Evolutionary conservation across 495 filamentous ascomycete species (phyloP).

Genomic region (Penicillium nucicola): DNA sequence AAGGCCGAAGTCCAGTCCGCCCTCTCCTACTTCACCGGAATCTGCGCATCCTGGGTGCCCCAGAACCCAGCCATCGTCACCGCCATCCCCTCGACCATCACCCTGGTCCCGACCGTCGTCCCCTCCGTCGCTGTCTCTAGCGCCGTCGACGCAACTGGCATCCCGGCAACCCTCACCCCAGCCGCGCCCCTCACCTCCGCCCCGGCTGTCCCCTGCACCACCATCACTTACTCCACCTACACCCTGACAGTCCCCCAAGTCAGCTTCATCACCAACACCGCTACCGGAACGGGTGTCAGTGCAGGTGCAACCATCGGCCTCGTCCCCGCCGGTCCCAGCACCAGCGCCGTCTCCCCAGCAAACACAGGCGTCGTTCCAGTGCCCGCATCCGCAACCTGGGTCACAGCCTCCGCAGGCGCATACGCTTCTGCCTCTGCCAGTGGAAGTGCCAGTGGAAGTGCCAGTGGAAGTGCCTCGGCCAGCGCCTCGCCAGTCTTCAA

Average conservation of each 20-base stretch:
- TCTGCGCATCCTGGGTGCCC: constrained; percentile 74
- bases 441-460: constrained; percentile 13
- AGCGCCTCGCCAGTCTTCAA: constrained; percentile 18
- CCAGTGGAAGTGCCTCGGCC: constrained; percentile 12
- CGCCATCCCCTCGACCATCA: constrained; percentile 59
- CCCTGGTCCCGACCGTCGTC: constrained; percentile 44
- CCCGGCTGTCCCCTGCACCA: constrained; percentile 51
- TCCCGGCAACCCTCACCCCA: constrained; percentile 9
- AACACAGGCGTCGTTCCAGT: constrained; percentile 22
- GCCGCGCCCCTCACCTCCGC: constrained; percentile 32
- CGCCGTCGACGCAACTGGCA: constrained; percentile 19
- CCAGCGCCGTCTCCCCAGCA: constrained; percentile 15
- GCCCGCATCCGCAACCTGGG: constrained; percentile 10
- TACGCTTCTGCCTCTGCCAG: constrained; percentile 11
- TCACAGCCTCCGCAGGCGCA: constrained; percentile 1
- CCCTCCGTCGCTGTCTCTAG: constrained; percentile 14
- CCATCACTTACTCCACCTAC: constrained; percentile 57
- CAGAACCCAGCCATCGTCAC: constrained; percentile 85
- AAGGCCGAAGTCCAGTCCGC: constrained; percentile 65
- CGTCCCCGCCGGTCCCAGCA: constrained; percentile 20
- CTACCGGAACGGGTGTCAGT: constrained; percentile 38
- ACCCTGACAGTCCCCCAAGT: constrained; percentile 76
- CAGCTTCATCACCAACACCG: constrained; percentile 58
- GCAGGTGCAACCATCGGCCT: constrained; percentile 46
- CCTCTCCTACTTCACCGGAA: constrained; percentile 82